These are phyloP conservation scores for Conticribra weissflogii DNA, from an alignment of 108 stramenopile genomes.

Conservation along the genomic window DNA sequence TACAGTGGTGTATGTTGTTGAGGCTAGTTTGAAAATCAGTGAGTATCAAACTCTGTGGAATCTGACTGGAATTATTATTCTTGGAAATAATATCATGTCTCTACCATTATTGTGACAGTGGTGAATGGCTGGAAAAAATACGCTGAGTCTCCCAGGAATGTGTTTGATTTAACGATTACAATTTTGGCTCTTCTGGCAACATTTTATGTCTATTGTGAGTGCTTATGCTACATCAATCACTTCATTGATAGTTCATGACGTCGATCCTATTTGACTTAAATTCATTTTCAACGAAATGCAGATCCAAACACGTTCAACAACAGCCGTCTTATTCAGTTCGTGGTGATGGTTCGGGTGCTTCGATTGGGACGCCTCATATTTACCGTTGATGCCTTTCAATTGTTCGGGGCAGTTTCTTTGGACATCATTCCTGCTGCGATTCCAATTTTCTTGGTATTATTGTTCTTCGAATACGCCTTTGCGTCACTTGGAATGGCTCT, in stretches of 20 bases:
- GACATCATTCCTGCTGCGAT: conserved; percentile 65
- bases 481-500: conserved; percentile 63
- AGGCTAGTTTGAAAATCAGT: conserved; percentile 63
- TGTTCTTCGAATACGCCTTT: conserved; percentile 66
- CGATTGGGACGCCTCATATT: conserved; percentile 69
- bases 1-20: conserved; percentile 66
- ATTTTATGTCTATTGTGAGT: conserved; percentile 65
- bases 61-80: no score
- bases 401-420: conserved; percentile 53
- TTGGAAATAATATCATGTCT: no score
- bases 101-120: background rate
- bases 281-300: conserved; percentile 9
- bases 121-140: conserved; percentile 74
- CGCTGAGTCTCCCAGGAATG: conserved; percentile 55
- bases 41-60: no score
- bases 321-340: conserved; percentile 61
- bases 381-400: conserved; percentile 56
- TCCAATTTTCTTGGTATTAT: conserved; percentile 56
- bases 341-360: conserved; percentile 80
- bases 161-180: conserved; percentile 77
- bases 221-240: no score
- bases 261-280: background rate
- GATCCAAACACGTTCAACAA: conserved; percentile 65
- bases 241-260: no score
- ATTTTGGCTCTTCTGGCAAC: conserved; percentile 57